phyloP scores from a whole-genome alignment of 176 grass and related monocot genomes.

The Oryza coarctata region DNA sequence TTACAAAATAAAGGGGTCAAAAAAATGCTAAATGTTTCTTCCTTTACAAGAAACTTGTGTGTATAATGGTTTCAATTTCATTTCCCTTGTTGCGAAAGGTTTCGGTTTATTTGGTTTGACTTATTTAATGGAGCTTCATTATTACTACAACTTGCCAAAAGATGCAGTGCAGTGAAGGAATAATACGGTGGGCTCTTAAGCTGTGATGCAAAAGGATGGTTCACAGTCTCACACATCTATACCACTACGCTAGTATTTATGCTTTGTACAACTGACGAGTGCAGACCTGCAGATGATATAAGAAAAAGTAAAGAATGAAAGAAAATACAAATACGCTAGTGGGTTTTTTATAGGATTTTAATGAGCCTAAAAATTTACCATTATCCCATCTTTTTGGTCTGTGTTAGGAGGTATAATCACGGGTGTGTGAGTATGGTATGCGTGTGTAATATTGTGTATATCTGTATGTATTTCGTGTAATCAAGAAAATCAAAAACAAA shows the following conservation, averaged over 20 bases:
- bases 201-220: constrained; percentile 1
- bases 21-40: neutral
- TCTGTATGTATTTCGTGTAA: too few species aligned
- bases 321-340: too few species aligned
- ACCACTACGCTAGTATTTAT: neutral
- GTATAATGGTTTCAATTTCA: neutral
- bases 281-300: neutral
- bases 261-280: neutral
- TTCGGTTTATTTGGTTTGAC: neutral
- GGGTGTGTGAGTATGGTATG: too few species aligned
- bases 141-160: constrained; percentile 12
- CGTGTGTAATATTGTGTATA: too few species aligned
- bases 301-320: neutral
- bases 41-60: neutral
- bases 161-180: neutral
- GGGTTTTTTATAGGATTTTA: too few species aligned
- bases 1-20: neutral
- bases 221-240: neutral
- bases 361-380: too few species aligned
- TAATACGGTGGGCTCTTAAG: neutral
- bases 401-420: too few species aligned
- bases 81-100: neutral
- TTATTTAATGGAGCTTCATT: neutral
- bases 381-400: too few species aligned
- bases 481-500: too few species aligned